These are phyloP conservation scores for Cutaneotrichosporon cutaneum DNA, from an alignment of 1,284 basidiomycete genomes.

Conservation along the genomic window DNA sequence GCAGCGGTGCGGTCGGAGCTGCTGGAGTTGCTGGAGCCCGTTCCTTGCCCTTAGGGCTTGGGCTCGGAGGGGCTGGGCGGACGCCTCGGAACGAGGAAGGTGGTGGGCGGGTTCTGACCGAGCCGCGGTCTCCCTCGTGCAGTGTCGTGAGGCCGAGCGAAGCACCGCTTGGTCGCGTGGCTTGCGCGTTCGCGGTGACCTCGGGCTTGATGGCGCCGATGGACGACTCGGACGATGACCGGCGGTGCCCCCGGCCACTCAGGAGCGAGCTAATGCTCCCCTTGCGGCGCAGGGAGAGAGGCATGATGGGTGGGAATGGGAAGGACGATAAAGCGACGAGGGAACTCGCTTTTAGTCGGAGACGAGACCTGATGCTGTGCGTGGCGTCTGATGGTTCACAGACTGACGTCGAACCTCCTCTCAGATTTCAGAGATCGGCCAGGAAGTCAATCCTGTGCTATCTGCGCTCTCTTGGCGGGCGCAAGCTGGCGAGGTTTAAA, in stretches of 20 bases:
- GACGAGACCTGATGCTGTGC: neutral
- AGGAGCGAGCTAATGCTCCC: neutral
- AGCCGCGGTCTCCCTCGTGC: neutral
- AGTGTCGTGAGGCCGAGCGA: slow-evolving; percentile 6
- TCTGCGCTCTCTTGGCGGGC: too few relatives aligned
- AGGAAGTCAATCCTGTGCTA: neutral
- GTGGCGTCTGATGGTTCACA: neutral
- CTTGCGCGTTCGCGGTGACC: neutral
- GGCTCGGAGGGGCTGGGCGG: neutral
- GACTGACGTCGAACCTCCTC: neutral
- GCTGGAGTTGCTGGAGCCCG: neutral
- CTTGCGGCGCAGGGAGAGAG: slow-evolving; percentile 6
- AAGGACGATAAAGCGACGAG: neutral
- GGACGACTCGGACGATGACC: neutral
- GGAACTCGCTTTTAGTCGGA: neutral
- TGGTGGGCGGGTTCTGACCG: slow-evolving; percentile 6
- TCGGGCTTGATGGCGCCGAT: neutral
- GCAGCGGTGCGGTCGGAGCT: neutral
- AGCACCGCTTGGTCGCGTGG: neutral
- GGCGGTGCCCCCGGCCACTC: slow-evolving; percentile 1
- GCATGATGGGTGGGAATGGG: neutral
- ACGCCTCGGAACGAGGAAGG: slow-evolving; percentile 18
- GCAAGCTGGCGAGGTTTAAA: neutral
- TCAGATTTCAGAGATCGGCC: neutral
- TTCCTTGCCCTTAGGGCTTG: slow-evolving; percentile 18